A percentile compares a stretch with the other conserved stretches of the same genome.
Conservation (phyloP, 169 alveolate genomes). For the Cryptosporidium sp. region DNA sequence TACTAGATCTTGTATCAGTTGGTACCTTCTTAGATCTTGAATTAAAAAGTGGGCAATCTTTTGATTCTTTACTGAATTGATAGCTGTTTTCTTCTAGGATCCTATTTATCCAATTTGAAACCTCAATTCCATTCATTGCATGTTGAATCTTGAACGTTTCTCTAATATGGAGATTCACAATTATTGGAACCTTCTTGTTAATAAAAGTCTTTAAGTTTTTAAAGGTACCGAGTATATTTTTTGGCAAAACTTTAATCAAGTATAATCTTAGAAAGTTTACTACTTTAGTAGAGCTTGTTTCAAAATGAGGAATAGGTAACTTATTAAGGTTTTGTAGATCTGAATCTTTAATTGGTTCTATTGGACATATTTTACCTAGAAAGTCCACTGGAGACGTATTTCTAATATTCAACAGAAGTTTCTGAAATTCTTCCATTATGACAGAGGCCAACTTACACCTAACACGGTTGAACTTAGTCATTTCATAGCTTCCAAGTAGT, state of each 20-base stretch:
- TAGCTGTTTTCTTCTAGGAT: conserved; percentile 1
- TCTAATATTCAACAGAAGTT: conserved; percentile 23
- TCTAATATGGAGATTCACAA: conserved; percentile 60
- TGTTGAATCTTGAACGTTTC: conserved; percentile 40
- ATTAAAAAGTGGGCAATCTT: background rate
- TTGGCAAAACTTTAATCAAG: conserved; percentile 14
- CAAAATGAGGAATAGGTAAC: conserved; percentile 22
- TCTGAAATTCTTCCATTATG: conserved; percentile 21
- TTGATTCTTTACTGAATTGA: background rate
- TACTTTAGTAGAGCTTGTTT: conserved; percentile 22
- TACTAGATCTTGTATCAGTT: background rate
- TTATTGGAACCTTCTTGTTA: conserved; percentile 35
- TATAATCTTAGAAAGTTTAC: conserved; percentile 37
- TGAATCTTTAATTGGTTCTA: conserved; percentile 4
- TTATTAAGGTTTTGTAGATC: conserved; percentile 25
- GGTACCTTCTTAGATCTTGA: conserved; percentile 6
- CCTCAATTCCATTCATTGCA: conserved; percentile 42
- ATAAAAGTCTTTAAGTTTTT: conserved; percentile 26
- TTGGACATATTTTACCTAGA: conserved; percentile 34
- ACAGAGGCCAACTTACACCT: conserved; percentile 33
- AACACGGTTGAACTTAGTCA: conserved; percentile 30
- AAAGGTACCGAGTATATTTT: conserved; percentile 42
- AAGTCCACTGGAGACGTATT: background rate
- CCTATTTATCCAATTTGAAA: conserved; percentile 49
- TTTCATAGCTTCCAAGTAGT: conserved; percentile 34